Evolutionary conservation across 2,329 filamentous ascomycete genomes (phyloP).

Genomic region (Didymellaceae sp.): DNA sequence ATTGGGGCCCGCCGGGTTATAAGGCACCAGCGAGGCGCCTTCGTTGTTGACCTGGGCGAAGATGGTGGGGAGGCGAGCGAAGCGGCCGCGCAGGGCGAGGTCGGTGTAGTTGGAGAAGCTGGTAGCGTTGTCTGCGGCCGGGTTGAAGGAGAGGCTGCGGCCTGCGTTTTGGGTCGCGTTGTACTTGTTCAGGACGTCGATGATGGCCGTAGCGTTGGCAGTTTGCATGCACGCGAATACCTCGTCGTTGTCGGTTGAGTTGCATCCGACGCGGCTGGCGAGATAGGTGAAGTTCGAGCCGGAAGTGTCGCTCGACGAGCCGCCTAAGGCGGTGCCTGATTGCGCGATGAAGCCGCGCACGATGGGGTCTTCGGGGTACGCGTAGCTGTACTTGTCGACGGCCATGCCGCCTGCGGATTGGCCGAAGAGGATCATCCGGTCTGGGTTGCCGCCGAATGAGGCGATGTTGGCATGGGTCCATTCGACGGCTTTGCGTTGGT

Average conservation of each 20-base stretch:
- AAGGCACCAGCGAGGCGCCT: slow-evolving; percentile 22
- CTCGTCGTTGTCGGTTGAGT: slow-evolving; percentile 17
- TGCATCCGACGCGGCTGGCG: slow-evolving; percentile 29
- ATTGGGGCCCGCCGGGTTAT: slow-evolving; percentile 20
- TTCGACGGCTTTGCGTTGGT: slow-evolving; percentile 47
- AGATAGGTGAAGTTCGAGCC: slow-evolving; percentile 34
- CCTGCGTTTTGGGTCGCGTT: slow-evolving; percentile 29
- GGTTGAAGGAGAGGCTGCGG: slow-evolving; percentile 32
- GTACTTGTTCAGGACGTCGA: slow-evolving; percentile 39
- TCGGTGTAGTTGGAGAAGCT: slow-evolving; percentile 36
- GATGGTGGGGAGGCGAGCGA: slow-evolving; percentile 27
- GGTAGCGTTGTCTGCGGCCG: slow-evolving; percentile 30
- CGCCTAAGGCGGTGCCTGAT: slow-evolving; percentile 25
- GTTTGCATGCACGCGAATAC: slow-evolving; percentile 48
- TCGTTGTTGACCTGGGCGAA: slow-evolving; percentile 25
- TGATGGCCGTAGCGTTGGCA: slow-evolving; percentile 37
- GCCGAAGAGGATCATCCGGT: slow-evolving; percentile 46
- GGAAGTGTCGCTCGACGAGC: slow-evolving; percentile 14
- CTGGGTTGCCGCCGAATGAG: slow-evolving; percentile 39
- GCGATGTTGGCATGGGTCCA: slow-evolving; percentile 50
- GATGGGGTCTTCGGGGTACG: slow-evolving; percentile 57
- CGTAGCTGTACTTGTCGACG: slow-evolving; percentile 57
- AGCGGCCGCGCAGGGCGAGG: slow-evolving; percentile 23
- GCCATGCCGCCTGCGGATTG: slow-evolving; percentile 46
- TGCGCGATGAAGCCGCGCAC: slow-evolving; percentile 53